These are phyloP conservation scores for Pleurotus eryngii DNA, from an alignment of 768 basidiomycete genomes.

Conservation along the genomic window DNA sequence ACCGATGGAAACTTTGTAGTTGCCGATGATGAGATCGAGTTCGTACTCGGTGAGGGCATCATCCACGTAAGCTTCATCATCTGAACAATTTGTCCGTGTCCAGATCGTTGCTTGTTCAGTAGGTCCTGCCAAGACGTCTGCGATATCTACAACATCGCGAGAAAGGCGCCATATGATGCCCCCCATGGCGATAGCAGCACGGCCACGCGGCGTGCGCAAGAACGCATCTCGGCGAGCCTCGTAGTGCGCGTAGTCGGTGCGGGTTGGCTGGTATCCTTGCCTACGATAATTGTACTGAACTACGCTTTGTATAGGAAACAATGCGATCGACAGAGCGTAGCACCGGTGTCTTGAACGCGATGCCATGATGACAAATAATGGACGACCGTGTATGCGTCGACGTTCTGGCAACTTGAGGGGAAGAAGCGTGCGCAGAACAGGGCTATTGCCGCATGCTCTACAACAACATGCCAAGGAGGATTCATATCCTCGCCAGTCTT, in stretches of 20 bases:
- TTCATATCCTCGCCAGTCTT: no score
- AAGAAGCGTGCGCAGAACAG: neutral
- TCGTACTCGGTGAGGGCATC: constrained; percentile 19
- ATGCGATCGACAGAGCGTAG: neutral
- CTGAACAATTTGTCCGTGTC: neutral
- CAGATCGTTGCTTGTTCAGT: constrained; percentile 9
- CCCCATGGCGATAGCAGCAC: constrained; percentile 21
- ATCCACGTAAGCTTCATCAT: constrained; percentile 13
- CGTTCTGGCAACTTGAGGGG: neutral
- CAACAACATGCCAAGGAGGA: no score
- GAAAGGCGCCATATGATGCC: constrained; percentile 24
- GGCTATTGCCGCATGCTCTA: no score
- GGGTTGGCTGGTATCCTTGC: constrained; percentile 1
- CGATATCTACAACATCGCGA: constrained; percentile 5
- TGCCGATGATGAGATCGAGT: constrained; percentile 18
- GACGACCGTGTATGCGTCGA: neutral
- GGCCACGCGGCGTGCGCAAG: constrained; percentile 13
- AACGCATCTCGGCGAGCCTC: constrained; percentile 1
- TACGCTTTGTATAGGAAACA: neutral
- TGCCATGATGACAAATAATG: constrained; percentile 8
- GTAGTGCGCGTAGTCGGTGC: constrained; percentile 7
- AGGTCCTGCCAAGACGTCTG: constrained; percentile 16
- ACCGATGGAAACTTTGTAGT: constrained; percentile 19
- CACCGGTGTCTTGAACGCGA: constrained; percentile 9
- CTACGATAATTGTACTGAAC: constrained; percentile 15